Percentiles rank a stretch among this genome's conserved stretches.
Conservation (phyloP, 192 early-diverging fungal genomes). For the Backusella parvicylindrica region DNA sequence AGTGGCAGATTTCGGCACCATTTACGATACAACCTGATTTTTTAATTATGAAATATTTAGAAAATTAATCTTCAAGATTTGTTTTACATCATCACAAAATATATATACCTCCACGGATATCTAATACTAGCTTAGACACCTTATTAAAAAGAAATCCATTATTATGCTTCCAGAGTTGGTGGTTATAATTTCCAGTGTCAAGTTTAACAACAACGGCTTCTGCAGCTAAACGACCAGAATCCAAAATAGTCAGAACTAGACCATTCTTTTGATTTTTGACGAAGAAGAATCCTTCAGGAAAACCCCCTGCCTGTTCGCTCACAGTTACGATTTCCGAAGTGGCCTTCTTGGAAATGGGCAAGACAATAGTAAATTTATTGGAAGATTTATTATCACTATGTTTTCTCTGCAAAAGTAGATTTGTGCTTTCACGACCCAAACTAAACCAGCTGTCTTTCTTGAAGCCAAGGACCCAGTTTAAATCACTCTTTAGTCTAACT, state of each 20-base stretch:
- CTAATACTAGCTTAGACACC: constrained; percentile 30
- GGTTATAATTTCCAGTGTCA: constrained; percentile 18
- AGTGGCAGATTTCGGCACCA: constrained; percentile 19
- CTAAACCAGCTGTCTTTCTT: constrained; percentile 29
- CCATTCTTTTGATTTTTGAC: constrained; percentile 27
- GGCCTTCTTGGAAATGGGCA: constrained; percentile 21
- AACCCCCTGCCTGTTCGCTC: not conserved
- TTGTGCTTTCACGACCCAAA: constrained; percentile 12
- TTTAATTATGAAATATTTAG: not conserved
- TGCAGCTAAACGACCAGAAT: constrained; percentile 20
- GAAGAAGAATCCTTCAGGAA: constrained; percentile 38
- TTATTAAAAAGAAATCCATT: constrained; percentile 38
- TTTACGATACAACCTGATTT: constrained; percentile 3
- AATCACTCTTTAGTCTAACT: constrained; percentile 9
- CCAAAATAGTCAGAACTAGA: constrained; percentile 23
- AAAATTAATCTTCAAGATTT: not conserved
- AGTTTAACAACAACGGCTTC: constrained; percentile 13
- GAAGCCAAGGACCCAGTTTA: constrained; percentile 3
- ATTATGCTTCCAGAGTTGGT: constrained; percentile 35
- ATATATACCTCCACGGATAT: constrained; percentile 28
- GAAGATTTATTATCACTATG: not conserved
- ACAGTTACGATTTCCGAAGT: not conserved
- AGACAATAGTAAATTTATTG: constrained; percentile 2
- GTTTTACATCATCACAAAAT: not conserved
- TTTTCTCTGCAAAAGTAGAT: constrained; percentile 10